phyloP scores from a whole-genome alignment of 441 rosid genomes.

The Erodium chrysanthum region DNA sequence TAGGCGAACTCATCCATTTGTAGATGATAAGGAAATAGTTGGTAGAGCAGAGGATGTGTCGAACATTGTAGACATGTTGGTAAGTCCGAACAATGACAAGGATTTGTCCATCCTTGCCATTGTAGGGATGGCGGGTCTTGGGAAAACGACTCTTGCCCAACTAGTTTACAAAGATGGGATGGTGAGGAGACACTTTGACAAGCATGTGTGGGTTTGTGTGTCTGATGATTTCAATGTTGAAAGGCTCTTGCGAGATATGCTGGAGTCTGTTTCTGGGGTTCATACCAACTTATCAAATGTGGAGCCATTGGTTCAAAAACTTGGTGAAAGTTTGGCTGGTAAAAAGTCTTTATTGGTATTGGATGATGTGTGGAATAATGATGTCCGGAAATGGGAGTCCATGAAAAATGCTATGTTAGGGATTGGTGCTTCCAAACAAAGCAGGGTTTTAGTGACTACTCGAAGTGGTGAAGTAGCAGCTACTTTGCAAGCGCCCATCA shows the following conservation, averaged over 20 bases:
- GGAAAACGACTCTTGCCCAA: constrained; percentile 15
- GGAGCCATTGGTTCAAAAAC: not conserved
- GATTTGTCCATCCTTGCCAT: constrained; percentile 8
- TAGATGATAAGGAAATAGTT: not conserved
- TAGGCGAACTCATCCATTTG: not conserved
- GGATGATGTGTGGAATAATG: constrained; percentile 18
- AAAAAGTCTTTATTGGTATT: not conserved
- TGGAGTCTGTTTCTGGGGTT: not conserved
- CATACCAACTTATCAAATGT: not conserved
- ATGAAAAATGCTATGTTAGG: not conserved
- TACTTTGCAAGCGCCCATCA: not conserved
- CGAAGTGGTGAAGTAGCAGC: constrained; percentile 7
- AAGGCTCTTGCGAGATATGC: not conserved
- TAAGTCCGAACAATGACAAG: not conserved
- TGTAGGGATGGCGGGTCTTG: constrained; percentile 21
- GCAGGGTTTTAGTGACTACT: constrained; percentile 10
- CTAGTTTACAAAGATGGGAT: not conserved
- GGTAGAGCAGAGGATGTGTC: not conserved
- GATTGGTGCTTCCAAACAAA: not conserved
- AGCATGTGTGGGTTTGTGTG: constrained; percentile 11
- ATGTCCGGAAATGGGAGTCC: constrained; percentile 7
- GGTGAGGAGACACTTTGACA: not conserved
- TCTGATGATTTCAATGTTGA: constrained; percentile 5
- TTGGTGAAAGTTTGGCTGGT: not conserved
- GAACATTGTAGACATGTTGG: not conserved